A percentile compares a stretch with the other conserved stretches of the same genome.
Conservation (phyloP, 2,329 filamentous ascomycete species). For the Pseudogymnoascus sp. region DNA sequence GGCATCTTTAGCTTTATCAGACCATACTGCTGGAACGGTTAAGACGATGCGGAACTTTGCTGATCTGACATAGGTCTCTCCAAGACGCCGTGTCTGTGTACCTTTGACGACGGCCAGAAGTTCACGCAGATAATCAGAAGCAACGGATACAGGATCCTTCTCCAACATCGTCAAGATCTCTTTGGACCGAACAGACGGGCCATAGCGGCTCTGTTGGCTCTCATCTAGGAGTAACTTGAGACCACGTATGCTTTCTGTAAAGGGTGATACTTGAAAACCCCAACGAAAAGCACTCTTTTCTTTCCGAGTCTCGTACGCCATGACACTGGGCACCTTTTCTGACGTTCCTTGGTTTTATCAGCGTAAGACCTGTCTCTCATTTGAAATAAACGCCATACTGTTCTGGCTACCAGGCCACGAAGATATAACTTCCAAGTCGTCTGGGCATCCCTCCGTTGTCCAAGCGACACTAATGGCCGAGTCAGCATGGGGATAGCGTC, state of each 20-base stretch:
- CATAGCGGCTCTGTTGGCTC: background rate
- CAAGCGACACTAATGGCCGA: background rate
- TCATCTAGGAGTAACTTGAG: background rate
- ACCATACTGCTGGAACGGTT: conserved; percentile 23
- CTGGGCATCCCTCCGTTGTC: background rate
- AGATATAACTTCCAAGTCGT: background rate
- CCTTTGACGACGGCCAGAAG: background rate
- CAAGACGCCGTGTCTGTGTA: background rate
- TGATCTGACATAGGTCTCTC: background rate
- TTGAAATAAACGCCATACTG: background rate
- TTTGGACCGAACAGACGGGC: background rate
- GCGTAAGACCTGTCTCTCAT: background rate
- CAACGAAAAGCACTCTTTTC: background rate
- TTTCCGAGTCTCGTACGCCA: background rate
- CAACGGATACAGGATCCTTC: background rate
- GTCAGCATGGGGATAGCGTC: background rate
- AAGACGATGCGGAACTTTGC: background rate
- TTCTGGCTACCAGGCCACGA: background rate
- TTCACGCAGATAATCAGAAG: background rate
- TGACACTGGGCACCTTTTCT: background rate
- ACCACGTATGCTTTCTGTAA: background rate
- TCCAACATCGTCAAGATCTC: background rate
- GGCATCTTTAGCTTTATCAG: conserved; percentile 21
- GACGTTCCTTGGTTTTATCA: background rate
- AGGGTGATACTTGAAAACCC: background rate